Evolutionary conservation across 441 rosid species (phyloP), one percentile per base, ranked within the genome.

Genomic region (Raphanus hybrid): DNA sequence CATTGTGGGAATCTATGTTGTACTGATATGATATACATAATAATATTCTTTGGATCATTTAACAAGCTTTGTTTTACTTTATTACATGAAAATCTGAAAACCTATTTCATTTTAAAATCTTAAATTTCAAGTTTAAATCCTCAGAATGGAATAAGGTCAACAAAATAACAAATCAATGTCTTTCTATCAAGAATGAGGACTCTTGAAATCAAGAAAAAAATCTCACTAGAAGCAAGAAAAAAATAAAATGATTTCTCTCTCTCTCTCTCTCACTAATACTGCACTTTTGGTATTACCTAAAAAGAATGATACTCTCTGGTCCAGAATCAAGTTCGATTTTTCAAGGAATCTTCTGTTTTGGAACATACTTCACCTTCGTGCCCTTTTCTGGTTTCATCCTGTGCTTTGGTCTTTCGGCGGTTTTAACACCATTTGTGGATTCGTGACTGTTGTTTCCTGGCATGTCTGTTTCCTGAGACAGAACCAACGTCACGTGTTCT

Each of bases 281-380:
- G 77, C 81, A 67, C 65, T 67, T 23, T 78, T 73, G 74, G 78
- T 78, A 78, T 23, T 78, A 52, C 78, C 81, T 78, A 73, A 67
- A 78, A 78, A 73, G 63, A 78, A 67, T 78, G 66, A 67, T 67
- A 37, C 69, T 67, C 77, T 50, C 74, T 60, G 69, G 69, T 71
- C 77, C 65, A 77, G 69, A 67, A 35, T 15, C 64, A 67, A 60
- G 64, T 64, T 54, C 26, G 65, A 14, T 12, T 76, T 81, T 85
- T 75, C 78, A 76, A 66, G 79, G 61, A 27, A 81, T 77, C 85
- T 83, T 89, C 77, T 84, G 94, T 81, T 92, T 93, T 0, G 93
- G 92, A 76, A 93, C 87, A 70, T 93, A 93, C 84, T 87, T 89
- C 75, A 90, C 85, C 89, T 88, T 93, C 18, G 81, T 76, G 62